These are phyloP conservation scores for Diaporthe citriasiana DNA, from an alignment of 2,329 filamentous ascomycete genomes.

Conservation along the genomic window DNA sequence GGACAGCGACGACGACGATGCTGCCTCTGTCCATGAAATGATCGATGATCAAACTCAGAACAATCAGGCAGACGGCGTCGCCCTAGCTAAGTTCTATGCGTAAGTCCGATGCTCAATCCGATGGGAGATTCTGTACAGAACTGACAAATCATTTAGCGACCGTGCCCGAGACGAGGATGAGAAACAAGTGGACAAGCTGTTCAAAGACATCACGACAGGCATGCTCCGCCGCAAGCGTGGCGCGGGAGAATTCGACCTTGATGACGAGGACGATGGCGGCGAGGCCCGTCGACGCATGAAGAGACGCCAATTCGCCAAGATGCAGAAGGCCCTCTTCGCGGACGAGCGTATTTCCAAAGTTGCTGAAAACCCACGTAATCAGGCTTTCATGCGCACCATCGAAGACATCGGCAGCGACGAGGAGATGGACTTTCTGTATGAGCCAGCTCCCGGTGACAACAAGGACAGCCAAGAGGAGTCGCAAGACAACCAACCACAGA, in stretches of 20 bases:
- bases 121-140: not conserved
- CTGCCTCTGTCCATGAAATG: constrained; percentile 82
- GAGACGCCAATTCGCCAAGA: constrained; percentile 88
- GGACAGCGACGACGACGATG: constrained; percentile 82
- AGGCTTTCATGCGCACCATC: constrained; percentile 90
- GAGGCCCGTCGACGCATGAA: constrained; percentile 85
- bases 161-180: constrained; percentile 86
- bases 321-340: constrained; percentile 88
- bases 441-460: constrained; percentile 57
- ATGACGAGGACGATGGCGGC: constrained; percentile 90
- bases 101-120: constrained; percentile 66
- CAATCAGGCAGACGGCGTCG: constrained; percentile 82
- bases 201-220: constrained; percentile 93
- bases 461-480: constrained; percentile 53
- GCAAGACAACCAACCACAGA: constrained; percentile 51
- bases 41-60: constrained; percentile 86
- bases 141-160: constrained; percentile 66
- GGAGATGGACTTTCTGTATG: constrained; percentile 78
- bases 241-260: constrained; percentile 81
- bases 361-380: constrained; percentile 87
- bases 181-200: constrained; percentile 89
- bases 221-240: constrained; percentile 87
- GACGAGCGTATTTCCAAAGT: constrained; percentile 94
- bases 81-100: constrained; percentile 90
- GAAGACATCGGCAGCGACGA: constrained; percentile 85